Evolutionary conservation across 2,329 filamentous ascomycete species (phyloP).

Genomic region (Trichoderma atrobrunneum): DNA sequence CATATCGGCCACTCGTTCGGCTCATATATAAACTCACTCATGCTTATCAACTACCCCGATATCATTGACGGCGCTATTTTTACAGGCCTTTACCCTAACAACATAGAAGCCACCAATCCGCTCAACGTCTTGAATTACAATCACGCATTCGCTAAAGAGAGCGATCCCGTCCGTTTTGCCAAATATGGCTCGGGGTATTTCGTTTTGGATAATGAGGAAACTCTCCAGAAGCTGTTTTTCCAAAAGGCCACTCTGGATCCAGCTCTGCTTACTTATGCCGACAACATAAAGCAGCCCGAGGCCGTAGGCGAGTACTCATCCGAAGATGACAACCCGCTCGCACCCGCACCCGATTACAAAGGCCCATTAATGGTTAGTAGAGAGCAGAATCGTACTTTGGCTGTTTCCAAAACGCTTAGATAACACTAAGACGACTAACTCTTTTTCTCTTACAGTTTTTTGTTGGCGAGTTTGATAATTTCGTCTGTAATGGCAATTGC

Average conservation of each 20-base stretch:
- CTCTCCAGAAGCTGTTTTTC: not conserved
- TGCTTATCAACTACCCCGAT: not conserved
- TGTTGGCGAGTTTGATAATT: too few species aligned
- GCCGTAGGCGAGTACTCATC: not conserved
- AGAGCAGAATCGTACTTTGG: too few species aligned
- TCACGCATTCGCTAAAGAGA: not conserved
- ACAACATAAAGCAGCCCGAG: not conserved
- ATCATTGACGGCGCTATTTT: not conserved
- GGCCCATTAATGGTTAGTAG: not conserved
- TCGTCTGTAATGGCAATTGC: too few species aligned
- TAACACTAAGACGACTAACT: too few species aligned
- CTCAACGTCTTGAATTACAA: slow-evolving; percentile 4
- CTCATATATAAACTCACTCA: too few species aligned
- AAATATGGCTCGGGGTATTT: not conserved
- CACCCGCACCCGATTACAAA: not conserved
- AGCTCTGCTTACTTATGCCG: not conserved
- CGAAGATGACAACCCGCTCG: not conserved
- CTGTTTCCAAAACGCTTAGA: too few species aligned
- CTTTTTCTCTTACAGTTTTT: too few species aligned
- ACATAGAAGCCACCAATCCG: not conserved
- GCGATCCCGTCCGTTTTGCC: not conserved
- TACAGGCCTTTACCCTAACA: not conserved
- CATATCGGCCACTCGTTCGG: too few species aligned
- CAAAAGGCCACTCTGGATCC: not conserved
- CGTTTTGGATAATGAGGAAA: not conserved